Percentiles rank a stretch among this genome's conserved stretches.
Evolutionary conservation across 345 rosid species (phyloP).

Genomic region (Rhodamnia rubescens): DNA sequence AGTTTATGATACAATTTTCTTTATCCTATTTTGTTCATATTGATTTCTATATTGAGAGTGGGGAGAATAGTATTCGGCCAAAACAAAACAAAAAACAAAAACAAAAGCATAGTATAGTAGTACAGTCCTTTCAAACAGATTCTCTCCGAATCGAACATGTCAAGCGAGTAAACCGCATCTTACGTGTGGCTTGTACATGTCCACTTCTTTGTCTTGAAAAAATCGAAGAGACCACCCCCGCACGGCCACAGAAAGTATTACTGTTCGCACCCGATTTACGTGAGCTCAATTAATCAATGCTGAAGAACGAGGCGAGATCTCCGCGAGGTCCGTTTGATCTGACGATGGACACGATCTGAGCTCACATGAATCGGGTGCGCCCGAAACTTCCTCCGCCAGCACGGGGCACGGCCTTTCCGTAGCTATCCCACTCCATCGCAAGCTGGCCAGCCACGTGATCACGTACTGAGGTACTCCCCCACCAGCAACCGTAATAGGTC

Average conservation of each 20-base stretch:
- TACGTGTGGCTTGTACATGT: not conserved
- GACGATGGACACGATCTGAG: not conserved
- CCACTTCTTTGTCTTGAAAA: not conserved
- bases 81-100: too few species aligned
- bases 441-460: not conserved
- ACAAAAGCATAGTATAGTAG: too few species aligned
- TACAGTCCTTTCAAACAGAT: too few species aligned
- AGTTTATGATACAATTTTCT: not conserved
- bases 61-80: not conserved
- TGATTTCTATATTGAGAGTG: not conserved
- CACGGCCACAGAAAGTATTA: not conserved
- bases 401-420: not conserved
- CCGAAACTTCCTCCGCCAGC: not conserved
- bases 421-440: not conserved
- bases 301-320: not conserved
- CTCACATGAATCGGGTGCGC: not conserved
- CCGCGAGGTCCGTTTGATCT: not conserved
- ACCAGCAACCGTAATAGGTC: not conserved
- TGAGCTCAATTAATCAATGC: too few species aligned
- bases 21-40: too few species aligned
- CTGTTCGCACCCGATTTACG: not conserved
- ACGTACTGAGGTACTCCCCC: not conserved
- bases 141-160: not conserved
- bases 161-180: not conserved
- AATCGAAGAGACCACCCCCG: not conserved